Base-by-base conservation (phyloP, 2,329 filamentous ascomycete species). In the Fusarium gaditjirri region DNA sequence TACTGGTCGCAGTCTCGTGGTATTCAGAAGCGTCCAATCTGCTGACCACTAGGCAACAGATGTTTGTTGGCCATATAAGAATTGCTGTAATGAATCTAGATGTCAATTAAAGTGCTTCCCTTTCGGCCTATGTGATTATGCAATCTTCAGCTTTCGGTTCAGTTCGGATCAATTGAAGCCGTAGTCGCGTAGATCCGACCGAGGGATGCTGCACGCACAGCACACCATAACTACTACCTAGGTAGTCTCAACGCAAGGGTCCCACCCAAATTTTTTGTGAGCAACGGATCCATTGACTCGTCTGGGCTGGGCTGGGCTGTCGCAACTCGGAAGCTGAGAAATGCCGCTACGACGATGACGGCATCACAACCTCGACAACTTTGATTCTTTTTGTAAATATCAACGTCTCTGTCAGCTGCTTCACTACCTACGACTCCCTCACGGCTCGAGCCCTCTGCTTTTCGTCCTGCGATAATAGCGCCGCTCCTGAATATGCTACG, bases 281-380 rank as follows among this genome's bases (percentile, higher is more conserved):
- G 60, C 29, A 56, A 55, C 36, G 23, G 42, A 66, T 60, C 54
- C 23, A 52, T 52, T 52, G 23, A 52, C 33, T 56, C 31, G 53
- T 25, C 53, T 56, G 52, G 29, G 21, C 52, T 42, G 36, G 29
- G 21, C 38, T 23, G 61, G 62, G 31, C 41, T 57, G 68, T 75
- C 75, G 70, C 74, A 76, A 72, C 70, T 73, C 73, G 74, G 75
- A 74, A 73, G 69, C 67, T 77, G 68, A 75, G 76, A 80, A 81
- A 80, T 79, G 75, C 78, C 77, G 77, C 78, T 74, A 76, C 68
- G 42, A 57, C 59, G 67, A 80, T 80, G 79, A 80, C 79, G 78
- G 79, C 76, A 80, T 79, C 71, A 46, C 65, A 76, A 70, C 65
- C 68, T 71, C 43, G 55, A 70, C 65, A 68, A 72, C 70, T 75